Percentiles rank a stretch among this genome's conserved stretches.
phyloP scores from a whole-genome alignment of 1,139 yeast species.

The Scheffersomyces segobiensis region DNA sequence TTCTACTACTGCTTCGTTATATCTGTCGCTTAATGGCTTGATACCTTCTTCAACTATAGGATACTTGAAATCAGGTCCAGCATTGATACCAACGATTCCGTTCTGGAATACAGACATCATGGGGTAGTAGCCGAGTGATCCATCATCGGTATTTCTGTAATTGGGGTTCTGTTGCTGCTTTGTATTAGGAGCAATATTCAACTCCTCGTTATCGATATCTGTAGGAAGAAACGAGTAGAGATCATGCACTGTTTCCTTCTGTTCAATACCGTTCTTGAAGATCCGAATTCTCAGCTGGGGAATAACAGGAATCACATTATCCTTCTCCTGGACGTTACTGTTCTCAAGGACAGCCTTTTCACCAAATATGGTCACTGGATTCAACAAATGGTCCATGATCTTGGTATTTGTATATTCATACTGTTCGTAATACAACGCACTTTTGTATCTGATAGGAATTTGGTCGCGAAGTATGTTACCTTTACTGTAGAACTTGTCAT shows the following conservation, averaged over 20 bases:
- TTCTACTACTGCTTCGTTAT: constrained; percentile 71
- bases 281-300: constrained; percentile 62
- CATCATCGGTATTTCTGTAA: constrained; percentile 67
- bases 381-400: constrained; percentile 71
- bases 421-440: constrained; percentile 78
- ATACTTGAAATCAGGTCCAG: constrained; percentile 65
- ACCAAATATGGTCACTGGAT: constrained; percentile 72
- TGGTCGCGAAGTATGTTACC: constrained; percentile 69
- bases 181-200: constrained; percentile 29
- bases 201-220: constrained; percentile 28
- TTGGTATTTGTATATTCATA: constrained; percentile 80
- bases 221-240: constrained; percentile 76
- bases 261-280: constrained; percentile 71
- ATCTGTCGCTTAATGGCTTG: constrained; percentile 59
- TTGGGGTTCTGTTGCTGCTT: constrained; percentile 50
- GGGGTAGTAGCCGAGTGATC: constrained; percentile 87
- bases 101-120: constrained; percentile 81
- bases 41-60: constrained; percentile 38
- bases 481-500: constrained; percentile 20
- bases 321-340: constrained; percentile 17
- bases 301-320: constrained; percentile 39
- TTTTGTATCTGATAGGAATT: constrained; percentile 82
- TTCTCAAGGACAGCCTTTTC: constrained; percentile 53
- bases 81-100: constrained; percentile 70
- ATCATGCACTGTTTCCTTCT: constrained; percentile 67